Evolutionary conservation across 345 rosid genomes (phyloP), one percentile per base, ranked within the genome.

Genomic region (Hypericum perforatum): DNA sequence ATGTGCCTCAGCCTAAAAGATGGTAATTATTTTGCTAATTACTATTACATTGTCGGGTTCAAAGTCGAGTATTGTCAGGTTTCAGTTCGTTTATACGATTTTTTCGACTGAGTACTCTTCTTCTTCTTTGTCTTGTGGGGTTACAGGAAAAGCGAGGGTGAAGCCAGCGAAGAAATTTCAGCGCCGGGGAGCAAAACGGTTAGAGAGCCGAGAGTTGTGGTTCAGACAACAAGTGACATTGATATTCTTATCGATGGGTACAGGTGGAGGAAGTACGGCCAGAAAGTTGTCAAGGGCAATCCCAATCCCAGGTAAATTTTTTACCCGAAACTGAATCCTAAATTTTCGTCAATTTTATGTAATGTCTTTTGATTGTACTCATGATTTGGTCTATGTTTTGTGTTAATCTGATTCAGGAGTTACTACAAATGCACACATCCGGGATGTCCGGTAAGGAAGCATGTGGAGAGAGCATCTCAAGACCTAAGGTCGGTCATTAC

Each of bases 381-480:
- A 7, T 44, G 29, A 53, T 37, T 49, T 16, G 12, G 29, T 41
- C 49, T 8, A 4, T 52, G 57, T 22, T n/a, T 12, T 43, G 16
- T 61, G 41, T 11, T 39, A 46, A 58, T 22, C 13, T 39, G 5
- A 9, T 39, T 52, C 16, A 15, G 97, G 94, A 87, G 96, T 66
- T 90, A 90, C 66, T 87, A 90, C 79, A 84, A 84, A 69, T 84
- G 96, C 61, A 90, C 96, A 9, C 58, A 68, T 56, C 76, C 74
- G n/a, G 89, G 79, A 41, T 90, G 97, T 63, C 84, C 82, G 0
- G 97, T 90, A 53, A 78, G 96, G 51, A 90, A 86, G 67, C 97
- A 90, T 55, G 89, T 90, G 1, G 97, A 90, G 76, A 64, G 97
- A 68, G 94, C 97, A 57, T 79, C 81, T 7, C 86, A 84, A 43